phyloP scores from a whole-genome alignment of 169 alveolate species.

The Plasmodium reichenowi region DNA sequence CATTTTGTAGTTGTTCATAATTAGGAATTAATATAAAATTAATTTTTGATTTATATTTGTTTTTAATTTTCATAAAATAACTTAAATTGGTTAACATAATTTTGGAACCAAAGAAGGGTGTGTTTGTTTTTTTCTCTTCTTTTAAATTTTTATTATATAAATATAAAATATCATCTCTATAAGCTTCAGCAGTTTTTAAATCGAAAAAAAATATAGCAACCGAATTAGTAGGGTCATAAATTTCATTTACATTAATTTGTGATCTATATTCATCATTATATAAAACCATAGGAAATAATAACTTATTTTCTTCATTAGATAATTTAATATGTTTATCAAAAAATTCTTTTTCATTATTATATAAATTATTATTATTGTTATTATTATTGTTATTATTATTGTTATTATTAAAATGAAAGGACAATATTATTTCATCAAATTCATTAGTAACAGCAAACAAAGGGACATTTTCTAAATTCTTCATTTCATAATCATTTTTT shows the following conservation, averaged over 20 bases:
- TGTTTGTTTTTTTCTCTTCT: slow-evolving; percentile 51
- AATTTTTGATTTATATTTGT: slow-evolving; percentile 8
- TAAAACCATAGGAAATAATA: slow-evolving; percentile 35
- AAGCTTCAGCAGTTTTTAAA: slow-evolving; percentile 74
- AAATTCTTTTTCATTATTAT: not conserved
- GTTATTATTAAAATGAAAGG: slow-evolving; percentile 23
- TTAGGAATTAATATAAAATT: slow-evolving; percentile 57
- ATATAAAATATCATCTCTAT: slow-evolving; percentile 53
- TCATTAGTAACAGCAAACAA: slow-evolving; percentile 62
- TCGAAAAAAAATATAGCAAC: slow-evolving; percentile 61
- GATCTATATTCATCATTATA: slow-evolving; percentile 24
- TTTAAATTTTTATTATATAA: slow-evolving; percentile 59
- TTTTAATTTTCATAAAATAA: slow-evolving; percentile 36
- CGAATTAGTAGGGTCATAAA: slow-evolving; percentile 29
- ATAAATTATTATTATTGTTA: not conserved
- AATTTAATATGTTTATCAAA: not conserved
- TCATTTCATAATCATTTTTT: slow-evolving; percentile 50
- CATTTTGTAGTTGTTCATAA: slow-evolving; percentile 46
- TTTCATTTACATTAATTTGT: slow-evolving; percentile 37
- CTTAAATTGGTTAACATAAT: slow-evolving; percentile 42
- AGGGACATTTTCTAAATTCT: slow-evolving; percentile 68
- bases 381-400: not conserved
- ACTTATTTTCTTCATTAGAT: not conserved
- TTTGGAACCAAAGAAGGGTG: slow-evolving; percentile 52
- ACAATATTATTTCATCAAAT: slow-evolving; percentile 52